Conservation (phyloP, 352 stramenopile genomes). For the Pythium utonaiense region DNA sequence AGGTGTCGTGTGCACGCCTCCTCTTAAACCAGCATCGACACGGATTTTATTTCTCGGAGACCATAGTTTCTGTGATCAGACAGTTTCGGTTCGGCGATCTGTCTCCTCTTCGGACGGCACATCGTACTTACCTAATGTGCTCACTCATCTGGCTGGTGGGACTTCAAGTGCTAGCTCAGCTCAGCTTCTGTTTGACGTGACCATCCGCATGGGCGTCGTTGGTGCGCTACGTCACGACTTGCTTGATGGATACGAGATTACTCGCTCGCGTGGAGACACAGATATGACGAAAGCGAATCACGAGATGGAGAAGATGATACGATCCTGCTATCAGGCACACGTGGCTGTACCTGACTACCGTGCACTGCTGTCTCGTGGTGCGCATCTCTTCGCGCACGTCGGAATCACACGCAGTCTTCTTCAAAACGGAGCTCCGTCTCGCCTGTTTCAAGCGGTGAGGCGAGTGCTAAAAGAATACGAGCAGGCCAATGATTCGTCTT, state of each 20-base stretch:
- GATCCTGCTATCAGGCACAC: conserved; percentile 38
- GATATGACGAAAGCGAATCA: background rate
- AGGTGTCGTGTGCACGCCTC: background rate
- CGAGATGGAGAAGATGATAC: conserved; percentile 28
- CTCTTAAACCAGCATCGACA: background rate
- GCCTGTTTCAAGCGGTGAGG: conserved; percentile 27
- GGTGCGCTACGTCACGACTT: conserved; percentile 34
- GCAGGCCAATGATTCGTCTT: background rate
- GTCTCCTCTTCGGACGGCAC: background rate
- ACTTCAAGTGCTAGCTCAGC: background rate
- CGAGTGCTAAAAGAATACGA: conserved; percentile 44
- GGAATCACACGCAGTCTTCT: conserved; percentile 37
- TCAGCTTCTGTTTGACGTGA: conserved; percentile 17
- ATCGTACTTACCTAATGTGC: background rate
- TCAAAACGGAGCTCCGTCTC: conserved; percentile 25
- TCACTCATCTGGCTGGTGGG: background rate
- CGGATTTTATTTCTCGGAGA: background rate
- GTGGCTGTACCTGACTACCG: conserved; percentile 34
- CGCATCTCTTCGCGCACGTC: conserved; percentile 42
- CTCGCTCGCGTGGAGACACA: background rate
- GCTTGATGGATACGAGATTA: conserved; percentile 11
- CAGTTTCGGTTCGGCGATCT: background rate
- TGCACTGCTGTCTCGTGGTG: conserved; percentile 32
- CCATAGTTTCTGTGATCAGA: background rate
- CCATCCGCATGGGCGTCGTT: conserved; percentile 15